Evolutionary conservation across 495 filamentous ascomycete species (phyloP).

Genomic region (Lasiosphaeria ovina): DNA sequence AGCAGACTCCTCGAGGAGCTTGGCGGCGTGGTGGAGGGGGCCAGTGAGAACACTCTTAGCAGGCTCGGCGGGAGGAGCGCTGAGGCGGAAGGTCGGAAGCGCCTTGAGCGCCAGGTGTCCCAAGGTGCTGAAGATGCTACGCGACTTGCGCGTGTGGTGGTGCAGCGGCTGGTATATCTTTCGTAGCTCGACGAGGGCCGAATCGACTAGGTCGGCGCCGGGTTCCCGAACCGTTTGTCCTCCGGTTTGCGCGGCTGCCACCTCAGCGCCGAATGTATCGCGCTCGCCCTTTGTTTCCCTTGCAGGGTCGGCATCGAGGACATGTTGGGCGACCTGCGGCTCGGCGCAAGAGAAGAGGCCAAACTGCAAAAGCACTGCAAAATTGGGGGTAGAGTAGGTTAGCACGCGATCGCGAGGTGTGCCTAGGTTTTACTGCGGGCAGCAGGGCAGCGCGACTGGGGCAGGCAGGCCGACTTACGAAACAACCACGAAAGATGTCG

Average conservation of each 20-base stretch:
- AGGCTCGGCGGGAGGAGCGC: conserved; percentile 36
- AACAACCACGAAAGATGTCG: conserved; percentile 39
- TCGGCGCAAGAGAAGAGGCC: conserved; percentile 33
- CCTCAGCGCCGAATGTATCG: conserved; percentile 29
- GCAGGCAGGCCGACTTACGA: conserved; percentile 33
- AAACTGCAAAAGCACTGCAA: conserved; percentile 50
- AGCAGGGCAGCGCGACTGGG: too few species aligned
- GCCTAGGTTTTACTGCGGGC: not conserved
- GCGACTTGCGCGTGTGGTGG: conserved; percentile 35
- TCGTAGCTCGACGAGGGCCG: conserved; percentile 42
- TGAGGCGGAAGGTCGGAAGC: conserved; percentile 42
- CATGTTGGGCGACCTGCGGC: conserved; percentile 31
- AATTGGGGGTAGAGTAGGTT: conserved; percentile 13
- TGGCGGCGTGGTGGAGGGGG: conserved; percentile 59
- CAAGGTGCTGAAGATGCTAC: conserved; percentile 38
- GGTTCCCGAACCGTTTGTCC: conserved; percentile 24
- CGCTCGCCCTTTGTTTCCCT: conserved; percentile 26
- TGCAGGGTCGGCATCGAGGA: conserved; percentile 27
- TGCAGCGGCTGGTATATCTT: conserved; percentile 40
- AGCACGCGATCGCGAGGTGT: conserved; percentile 18
- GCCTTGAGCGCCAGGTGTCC: conserved; percentile 39
- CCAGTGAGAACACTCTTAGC: conserved; percentile 28
- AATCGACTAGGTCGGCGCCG: conserved; percentile 43
- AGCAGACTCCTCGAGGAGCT: conserved; percentile 72
- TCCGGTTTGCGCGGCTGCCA: conserved; percentile 17